Evolutionary conservation across 2,329 filamentous ascomycete genomes (phyloP), one percentile per base, ranked within the genome.

Genomic region (Calonectria honghensis): DNA sequence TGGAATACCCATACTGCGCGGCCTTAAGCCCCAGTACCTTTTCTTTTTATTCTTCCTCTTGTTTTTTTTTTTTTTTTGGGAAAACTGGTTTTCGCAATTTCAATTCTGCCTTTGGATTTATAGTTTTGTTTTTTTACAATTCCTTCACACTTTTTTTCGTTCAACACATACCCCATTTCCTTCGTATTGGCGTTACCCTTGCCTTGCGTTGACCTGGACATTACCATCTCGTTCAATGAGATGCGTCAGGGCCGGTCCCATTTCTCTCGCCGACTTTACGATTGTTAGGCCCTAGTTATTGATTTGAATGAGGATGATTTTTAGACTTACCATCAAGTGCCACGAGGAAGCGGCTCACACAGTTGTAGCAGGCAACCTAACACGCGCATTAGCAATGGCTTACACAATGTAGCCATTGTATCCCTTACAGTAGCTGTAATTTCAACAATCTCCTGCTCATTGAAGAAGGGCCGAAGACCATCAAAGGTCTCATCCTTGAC

Each of bases 321-420:
- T 48, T 70, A 73, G 52, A 63, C 90, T 84, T 85, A 93, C 91
- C 94, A 86, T 97, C 93, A 71, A 98, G 84, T 18, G 95, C 95
- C 27, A 97, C 95, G 78, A 97, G 84, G 79, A 97, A 96, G 37
- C 95, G 90, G 83, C 94, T 96, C 20, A 97, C 95, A 82, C 94
- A 96, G 83, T 97, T 97, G 83, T 97, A 97, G 70, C 91, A 92
- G 16, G 94, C 94, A 78, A 91, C 84, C 89, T 90, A 64, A 32
- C 29, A 50, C 20, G 32, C n/a, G 37, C 31, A 70, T 82, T 73
- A 84, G 78, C 61, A 31, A 29, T 45, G 24, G 61, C 48, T 14
- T 32, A 37, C 18, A 59, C 39, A 18, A 24, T n/a, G 31, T 29
- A 24, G 18, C 45, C 32, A 35, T 4, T 32, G 31, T 32, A 24